These are phyloP conservation scores for Acanthamoeba polyphaga DNA, from an alignment of 208 protist genomes.

Conservation along the genomic window DNA sequence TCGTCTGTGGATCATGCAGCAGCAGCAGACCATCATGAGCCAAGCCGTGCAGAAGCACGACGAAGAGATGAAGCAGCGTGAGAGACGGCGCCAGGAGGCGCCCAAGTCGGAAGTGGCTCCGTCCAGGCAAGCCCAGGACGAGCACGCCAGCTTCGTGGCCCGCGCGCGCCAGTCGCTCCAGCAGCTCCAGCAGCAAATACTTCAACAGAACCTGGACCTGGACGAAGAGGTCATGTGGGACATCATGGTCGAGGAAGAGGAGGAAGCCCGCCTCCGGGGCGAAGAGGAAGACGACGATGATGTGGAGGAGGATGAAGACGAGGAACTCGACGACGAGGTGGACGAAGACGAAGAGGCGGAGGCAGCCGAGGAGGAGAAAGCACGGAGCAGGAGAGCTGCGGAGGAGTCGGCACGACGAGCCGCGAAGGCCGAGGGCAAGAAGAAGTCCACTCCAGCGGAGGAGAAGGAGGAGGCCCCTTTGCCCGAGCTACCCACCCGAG, in stretches of 20 bases:
- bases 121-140: not conserved
- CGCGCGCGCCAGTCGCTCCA: slow-evolving; percentile 18
- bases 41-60: slow-evolving; percentile 35
- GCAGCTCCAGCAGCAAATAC: slow-evolving; percentile 7
- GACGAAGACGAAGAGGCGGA: slow-evolving; percentile 39
- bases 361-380: not conserved
- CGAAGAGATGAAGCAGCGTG: not conserved
- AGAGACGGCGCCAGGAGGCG: not conserved
- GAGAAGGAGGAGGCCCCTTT: not conserved
- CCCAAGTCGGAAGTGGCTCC: not conserved
- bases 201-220: not conserved
- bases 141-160: not conserved
- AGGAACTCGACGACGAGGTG: not conserved
- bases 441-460: not conserved
- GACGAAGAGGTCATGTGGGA: slow-evolving; percentile 62
- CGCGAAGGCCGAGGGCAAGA: slow-evolving; percentile 7
- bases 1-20: slow-evolving; percentile 56
- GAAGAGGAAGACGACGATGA: slow-evolving; percentile 23
- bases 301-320: not conserved
- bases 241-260: slow-evolving; percentile 58
- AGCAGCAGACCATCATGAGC: slow-evolving; percentile 55
- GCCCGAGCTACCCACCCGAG: slow-evolving; percentile 5
- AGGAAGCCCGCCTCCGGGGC: slow-evolving; percentile 2
- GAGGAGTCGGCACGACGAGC: not conserved
- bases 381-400: not conserved